A percentile compares a stretch with the other conserved stretches of the same genome.
Conservation (phyloP, 805 yeast species). For the Barnettozyma sp. region DNA sequence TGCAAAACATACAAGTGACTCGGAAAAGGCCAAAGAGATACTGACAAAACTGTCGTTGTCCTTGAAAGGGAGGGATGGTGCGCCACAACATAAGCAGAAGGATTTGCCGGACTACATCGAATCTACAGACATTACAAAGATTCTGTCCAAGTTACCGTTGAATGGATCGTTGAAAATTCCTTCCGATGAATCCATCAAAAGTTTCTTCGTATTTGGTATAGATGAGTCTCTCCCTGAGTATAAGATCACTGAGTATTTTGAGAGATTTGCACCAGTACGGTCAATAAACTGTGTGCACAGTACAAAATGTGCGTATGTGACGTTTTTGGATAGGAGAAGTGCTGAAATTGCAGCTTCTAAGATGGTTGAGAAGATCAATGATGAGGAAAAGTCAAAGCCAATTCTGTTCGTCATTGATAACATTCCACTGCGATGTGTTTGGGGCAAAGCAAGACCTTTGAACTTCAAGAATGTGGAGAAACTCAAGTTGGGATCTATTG, state of each 20-base stretch:
- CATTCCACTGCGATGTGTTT: conserved; percentile 44
- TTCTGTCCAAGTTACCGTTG: conserved; percentile 59
- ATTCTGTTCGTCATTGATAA: conserved; percentile 30
- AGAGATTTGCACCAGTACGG: conserved; percentile 39
- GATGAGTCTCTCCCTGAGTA: conserved; percentile 61
- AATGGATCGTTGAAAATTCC: conserved; percentile 48
- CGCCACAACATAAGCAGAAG: conserved; percentile 4
- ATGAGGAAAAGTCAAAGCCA: conserved; percentile 20
- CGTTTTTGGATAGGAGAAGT: conserved; percentile 39
- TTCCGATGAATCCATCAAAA: conserved; percentile 35
- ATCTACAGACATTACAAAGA: conserved; percentile 41
- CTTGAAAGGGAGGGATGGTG: conserved; percentile 13
- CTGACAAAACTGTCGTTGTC: conserved; percentile 35
- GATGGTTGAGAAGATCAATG: conserved; percentile 4
- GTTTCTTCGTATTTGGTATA: conserved; percentile 73
- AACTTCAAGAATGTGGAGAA: conserved; percentile 40
- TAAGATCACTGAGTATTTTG: conserved; percentile 44
- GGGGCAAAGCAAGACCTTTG: conserved; percentile 44
- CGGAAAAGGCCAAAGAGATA: conserved; percentile 43
- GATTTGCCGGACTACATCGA: conserved; percentile 16
- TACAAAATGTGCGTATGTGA: conserved; percentile 58
- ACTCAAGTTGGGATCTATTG: conserved; percentile 42
- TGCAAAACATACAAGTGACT: conserved; percentile 28
- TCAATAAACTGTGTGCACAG: conserved; percentile 45
- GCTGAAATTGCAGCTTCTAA: conserved; percentile 42